phyloP scores from a whole-genome alignment of 768 basidiomycete species.

The Sporobolomyces phaffii region DNA sequence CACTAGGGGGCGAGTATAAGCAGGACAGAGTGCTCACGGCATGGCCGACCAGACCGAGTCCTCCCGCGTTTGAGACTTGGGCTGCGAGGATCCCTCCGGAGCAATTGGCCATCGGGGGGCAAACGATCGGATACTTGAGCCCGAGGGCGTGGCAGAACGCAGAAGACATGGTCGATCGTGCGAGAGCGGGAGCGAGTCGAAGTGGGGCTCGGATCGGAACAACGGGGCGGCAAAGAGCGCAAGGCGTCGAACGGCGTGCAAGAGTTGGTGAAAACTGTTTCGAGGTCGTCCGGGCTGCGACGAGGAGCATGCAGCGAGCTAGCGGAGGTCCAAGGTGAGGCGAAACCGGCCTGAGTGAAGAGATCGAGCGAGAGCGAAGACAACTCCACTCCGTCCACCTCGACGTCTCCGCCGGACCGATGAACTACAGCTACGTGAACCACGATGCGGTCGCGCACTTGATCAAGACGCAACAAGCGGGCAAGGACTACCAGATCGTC shows the following conservation, averaged over 20 bases:
- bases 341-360: too few species aligned
- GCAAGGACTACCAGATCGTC: slow-evolving; percentile 14
- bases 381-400: not conserved
- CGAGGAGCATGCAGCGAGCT: too few species aligned
- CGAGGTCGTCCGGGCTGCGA: too few species aligned
- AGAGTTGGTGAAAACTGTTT: too few species aligned
- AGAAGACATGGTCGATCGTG: not conserved
- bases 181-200: not conserved
- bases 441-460: slow-evolving; percentile 17
- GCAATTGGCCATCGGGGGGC: slow-evolving; percentile 13
- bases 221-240: not conserved
- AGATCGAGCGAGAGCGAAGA: too few species aligned
- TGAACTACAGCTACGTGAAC: slow-evolving; percentile 21
- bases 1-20: not conserved
- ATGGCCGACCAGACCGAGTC: slow-evolving; percentile 2
- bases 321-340: too few species aligned
- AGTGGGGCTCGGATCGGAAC: not conserved
- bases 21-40: not conserved
- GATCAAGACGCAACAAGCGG: not conserved
- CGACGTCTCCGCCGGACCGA: not conserved
- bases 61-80: slow-evolving; percentile 2
- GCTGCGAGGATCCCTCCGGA: not conserved
- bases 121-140: not conserved
- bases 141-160: slow-evolving; percentile 1
- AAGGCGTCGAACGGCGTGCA: too few species aligned